Base-by-base conservation (phyloP, 768 basidiomycete genomes). In the Galerina sulciceps region DNA sequence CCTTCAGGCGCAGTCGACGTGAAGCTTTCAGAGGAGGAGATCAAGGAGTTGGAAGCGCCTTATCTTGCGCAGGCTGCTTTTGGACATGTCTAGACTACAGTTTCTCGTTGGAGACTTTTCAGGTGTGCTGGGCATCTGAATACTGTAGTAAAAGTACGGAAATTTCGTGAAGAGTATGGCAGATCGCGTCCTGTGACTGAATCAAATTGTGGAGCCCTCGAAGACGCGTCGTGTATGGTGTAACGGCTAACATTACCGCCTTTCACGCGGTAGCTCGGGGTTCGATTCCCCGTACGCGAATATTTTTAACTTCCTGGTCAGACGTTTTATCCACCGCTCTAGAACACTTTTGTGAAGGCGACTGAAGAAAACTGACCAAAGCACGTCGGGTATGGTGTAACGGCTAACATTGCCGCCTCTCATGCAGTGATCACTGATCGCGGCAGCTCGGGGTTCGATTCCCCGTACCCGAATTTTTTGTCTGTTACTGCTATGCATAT, bases 351-450 rank as follows among this genome's bases (percentile, higher is more conserved):
- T n/a, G n/a, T n/a, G n/a, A n/a, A n/a, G n/a, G 26, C 26, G 26
- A 31, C 26, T 1, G 2, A 31, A n/a, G n/a, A n/a, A n/a, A n/a
- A n/a, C n/a, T n/a, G n/a, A n/a, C n/a, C 26, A 31, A 4, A 31
- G 1, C 26, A 15, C 17, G 13, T 71, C 70, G 68, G 81, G 74
- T 85, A 84, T 83, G 82, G 82, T 85, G 83, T 84, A 85, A 85
- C 72, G 83, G 83, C 80, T 81, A 85, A 81, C 83, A 83, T 85
- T 83, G 76, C 82, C 81, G 83, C 83, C 82, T 85, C 75, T 82
- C 83, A 82, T 69, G 14, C 4, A 17, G 36, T 6, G n/a, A n/a
- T 62, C 72, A 79, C 81, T 6, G n/a, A n/a, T 62, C 72, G 80
- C 81, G 79, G 79, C 75, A 80, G 80, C 80, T 81, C 80, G 80